Conservation (phyloP, 306 rosid species). For the Amphicarpaea edgeworthii region DNA sequence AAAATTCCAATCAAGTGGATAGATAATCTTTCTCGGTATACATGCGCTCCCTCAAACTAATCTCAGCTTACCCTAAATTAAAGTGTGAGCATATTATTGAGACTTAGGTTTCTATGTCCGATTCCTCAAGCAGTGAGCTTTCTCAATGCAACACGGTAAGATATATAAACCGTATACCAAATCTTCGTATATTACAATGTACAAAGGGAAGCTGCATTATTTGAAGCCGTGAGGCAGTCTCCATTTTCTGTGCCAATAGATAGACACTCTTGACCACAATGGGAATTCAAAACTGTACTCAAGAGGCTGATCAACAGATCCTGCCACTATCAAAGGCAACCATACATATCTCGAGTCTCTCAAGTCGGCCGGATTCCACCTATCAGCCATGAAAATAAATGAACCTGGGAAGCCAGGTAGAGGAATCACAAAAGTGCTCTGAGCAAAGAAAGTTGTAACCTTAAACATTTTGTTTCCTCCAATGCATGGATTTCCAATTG, state of each 20-base stretch:
- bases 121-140: constrained; percentile 40
- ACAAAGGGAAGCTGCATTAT: constrained; percentile 45
- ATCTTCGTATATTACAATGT: constrained; percentile 50
- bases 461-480: constrained; percentile 85
- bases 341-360: constrained; percentile 90
- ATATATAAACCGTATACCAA: constrained; percentile 44
- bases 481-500: constrained; percentile 85
- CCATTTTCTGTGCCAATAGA: constrained; percentile 98
- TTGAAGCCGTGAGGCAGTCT: constrained; percentile 67
- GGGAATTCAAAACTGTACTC: constrained; percentile 92
- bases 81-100: constrained; percentile 39
- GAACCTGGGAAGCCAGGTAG: constrained; percentile 68
- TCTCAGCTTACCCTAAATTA: constrained; percentile 45
- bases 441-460: constrained; percentile 87
- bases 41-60: constrained; percentile 48
- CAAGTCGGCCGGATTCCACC: constrained; percentile 96
- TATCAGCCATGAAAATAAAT: constrained; percentile 86
- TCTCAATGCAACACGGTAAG: constrained; percentile 47
- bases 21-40: constrained; percentile 37
- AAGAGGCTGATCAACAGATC: constrained; percentile 82
- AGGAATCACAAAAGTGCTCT: constrained; percentile 89
- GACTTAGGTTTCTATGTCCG: constrained; percentile 34
- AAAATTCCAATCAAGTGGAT: constrained; percentile 36
- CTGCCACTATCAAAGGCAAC: constrained; percentile 94
- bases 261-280: constrained; percentile 93